A percentile compares a stretch with the other conserved stretches of the same genome.
phyloP scores from a whole-genome alignment of 495 filamentous ascomycete species.

The Tuber melanosporum region DNA sequence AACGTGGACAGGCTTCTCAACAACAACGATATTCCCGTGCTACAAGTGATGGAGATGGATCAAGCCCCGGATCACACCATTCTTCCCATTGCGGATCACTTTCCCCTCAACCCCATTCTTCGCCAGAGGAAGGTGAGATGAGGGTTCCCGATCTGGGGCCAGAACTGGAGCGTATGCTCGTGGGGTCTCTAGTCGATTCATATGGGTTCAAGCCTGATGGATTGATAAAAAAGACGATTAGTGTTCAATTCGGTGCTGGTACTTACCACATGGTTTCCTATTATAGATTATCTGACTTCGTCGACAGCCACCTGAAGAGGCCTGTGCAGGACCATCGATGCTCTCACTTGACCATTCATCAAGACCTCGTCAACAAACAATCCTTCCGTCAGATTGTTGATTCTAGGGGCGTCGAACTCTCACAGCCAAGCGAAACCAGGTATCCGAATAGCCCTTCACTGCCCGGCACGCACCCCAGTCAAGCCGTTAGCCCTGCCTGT shows the following conservation, averaged over 20 bases:
- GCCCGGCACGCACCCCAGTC: constrained; percentile 39
- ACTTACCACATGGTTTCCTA: constrained; percentile 83
- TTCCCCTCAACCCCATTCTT: constrained; percentile 7
- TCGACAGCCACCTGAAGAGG: constrained; percentile 54
- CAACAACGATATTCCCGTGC: constrained; percentile 14
- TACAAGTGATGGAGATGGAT: neutral
- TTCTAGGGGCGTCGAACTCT: constrained; percentile 47
- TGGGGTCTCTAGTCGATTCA: constrained; percentile 77
- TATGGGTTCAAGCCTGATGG: constrained; percentile 82
- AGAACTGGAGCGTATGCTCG: constrained; percentile 59
- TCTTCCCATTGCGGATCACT: neutral
- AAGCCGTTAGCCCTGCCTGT: neutral
- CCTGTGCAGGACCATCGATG: constrained; percentile 54
- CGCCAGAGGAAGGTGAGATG: constrained; percentile 14
- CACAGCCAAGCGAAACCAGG: constrained; percentile 31
- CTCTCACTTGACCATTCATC: constrained; percentile 52
- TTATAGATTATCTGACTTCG: constrained; percentile 71
- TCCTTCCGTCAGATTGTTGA: constrained; percentile 67
- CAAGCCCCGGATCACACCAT: constrained; percentile 11
- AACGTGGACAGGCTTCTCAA: constrained; percentile 41
- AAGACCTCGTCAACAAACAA: constrained; percentile 57
- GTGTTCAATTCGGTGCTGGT: constrained; percentile 60
- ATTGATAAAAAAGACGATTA: constrained; percentile 88
- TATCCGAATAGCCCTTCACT: constrained; percentile 24
- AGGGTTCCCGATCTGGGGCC: constrained; percentile 20